Evolutionary conservation across 164 flowering plant species (phyloP).

Genomic region (Chimonanthus praecox): DNA sequence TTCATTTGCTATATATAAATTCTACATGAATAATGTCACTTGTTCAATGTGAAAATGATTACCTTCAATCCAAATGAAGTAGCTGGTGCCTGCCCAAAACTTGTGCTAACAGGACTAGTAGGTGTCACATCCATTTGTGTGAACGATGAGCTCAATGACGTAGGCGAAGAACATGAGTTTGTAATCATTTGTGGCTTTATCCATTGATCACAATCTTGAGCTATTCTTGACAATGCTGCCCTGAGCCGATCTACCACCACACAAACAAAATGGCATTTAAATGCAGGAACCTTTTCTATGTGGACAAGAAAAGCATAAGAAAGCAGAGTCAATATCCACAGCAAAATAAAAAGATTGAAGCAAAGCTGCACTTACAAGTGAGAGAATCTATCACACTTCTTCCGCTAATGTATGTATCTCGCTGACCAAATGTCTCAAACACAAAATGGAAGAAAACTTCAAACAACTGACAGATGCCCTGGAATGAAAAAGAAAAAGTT

Average conservation of each 20-base stretch:
- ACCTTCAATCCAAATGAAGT: conserved; percentile 85
- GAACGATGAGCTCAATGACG: conserved; percentile 38
- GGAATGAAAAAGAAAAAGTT: conserved; percentile 31
- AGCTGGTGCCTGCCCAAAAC: conserved; percentile 31
- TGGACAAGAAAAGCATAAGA: background rate
- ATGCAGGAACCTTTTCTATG: background rate
- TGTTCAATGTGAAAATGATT: conserved; percentile 8
- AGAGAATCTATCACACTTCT: conserved; percentile 44
- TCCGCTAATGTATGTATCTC: conserved; percentile 42
- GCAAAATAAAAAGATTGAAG: background rate
- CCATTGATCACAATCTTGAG: conserved; percentile 92
- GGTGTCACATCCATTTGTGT: conserved; percentile 66
- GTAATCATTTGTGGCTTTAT: conserved; percentile 44
- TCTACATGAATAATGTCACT: too few relatives aligned
- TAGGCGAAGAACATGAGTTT: conserved; percentile 39
- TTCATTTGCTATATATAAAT: too few relatives aligned
- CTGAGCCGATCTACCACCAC: conserved; percentile 61
- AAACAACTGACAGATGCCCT: conserved; percentile 96
- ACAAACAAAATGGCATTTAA: conserved; percentile 4
- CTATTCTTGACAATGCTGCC: conserved; percentile 65
- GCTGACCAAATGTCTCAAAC: conserved; percentile 79
- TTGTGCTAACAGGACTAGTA: conserved; percentile 45
- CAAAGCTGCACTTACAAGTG: conserved; percentile 28
- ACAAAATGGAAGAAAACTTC: conserved; percentile 67
- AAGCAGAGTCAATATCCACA: background rate